phyloP scores from a whole-genome alignment of 1,139 yeast genomes.

The Hansenula sp. region DNA sequence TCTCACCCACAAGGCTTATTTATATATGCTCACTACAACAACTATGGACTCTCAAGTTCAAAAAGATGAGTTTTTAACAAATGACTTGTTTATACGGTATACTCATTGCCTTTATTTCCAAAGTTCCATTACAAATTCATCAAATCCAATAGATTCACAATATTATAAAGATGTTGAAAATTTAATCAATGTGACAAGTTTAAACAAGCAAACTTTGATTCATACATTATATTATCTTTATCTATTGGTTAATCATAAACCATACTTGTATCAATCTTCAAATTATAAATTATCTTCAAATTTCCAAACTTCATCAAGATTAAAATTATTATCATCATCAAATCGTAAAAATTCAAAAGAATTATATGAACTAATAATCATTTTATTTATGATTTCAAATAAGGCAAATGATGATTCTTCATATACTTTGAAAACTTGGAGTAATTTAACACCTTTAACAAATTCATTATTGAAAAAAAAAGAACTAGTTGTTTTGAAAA shows the following conservation, averaged over 20 bases:
- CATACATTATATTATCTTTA: slow-evolving; percentile 17
- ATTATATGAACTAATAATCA: slow-evolving; percentile 19
- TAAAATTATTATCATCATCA: slow-evolving; percentile 8
- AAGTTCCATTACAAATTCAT: neutral
- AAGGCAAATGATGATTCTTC: slow-evolving; percentile 49
- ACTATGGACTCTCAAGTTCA: neutral
- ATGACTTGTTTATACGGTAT: slow-evolving; percentile 14
- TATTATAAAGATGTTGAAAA: slow-evolving; percentile 8
- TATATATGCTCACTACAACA: too few species aligned
- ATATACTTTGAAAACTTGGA: slow-evolving; percentile 52
- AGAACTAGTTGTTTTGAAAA: slow-evolving; percentile 18
- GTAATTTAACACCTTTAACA: slow-evolving; percentile 21
- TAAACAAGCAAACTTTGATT: slow-evolving; percentile 11
- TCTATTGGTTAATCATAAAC: slow-evolving; percentile 11
- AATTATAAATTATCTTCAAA: slow-evolving; percentile 1
- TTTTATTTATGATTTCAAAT: slow-evolving; percentile 42
- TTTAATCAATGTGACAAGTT: slow-evolving; percentile 15
- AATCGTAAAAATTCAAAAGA: slow-evolving; percentile 6
- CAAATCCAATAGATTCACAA: neutral
- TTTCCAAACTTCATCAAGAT: slow-evolving; percentile 9
- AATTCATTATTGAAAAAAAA: slow-evolving; percentile 10
- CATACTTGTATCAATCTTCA: slow-evolving; percentile 2
- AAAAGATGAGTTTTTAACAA: slow-evolving; percentile 9
- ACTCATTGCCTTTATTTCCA: slow-evolving; percentile 11
- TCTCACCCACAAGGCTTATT: neutral